Evolutionary conservation across 306 rosid species (phyloP).

Genomic region (Cucumis sativus): DNA sequence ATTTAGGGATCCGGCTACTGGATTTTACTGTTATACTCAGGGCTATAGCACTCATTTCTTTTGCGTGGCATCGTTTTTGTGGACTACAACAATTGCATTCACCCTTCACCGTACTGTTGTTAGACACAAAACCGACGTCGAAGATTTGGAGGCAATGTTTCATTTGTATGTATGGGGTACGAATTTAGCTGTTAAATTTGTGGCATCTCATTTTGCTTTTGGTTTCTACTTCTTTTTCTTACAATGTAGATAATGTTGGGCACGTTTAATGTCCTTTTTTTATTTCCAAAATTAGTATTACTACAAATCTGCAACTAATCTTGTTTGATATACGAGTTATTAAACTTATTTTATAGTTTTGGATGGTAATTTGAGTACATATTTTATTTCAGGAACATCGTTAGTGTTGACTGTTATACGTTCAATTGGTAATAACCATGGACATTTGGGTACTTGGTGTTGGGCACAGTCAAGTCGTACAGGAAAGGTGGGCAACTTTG

Average conservation of each 20-base stretch:
- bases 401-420: slow-evolving; percentile 76
- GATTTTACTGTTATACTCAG: slow-evolving; percentile 79
- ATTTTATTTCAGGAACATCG: slow-evolving; percentile 53
- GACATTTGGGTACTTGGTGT: slow-evolving; percentile 72
- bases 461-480: slow-evolving; percentile 66
- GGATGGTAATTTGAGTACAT: slow-evolving; percentile 13
- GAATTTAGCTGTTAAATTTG: slow-evolving; percentile 10
- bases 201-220: neutral
- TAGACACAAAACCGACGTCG: slow-evolving; percentile 88
- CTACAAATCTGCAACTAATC: too few relatives aligned
- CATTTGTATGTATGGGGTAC: slow-evolving; percentile 99
- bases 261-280: neutral
- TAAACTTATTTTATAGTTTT: neutral
- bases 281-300: neutral
- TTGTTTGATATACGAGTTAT: neutral
- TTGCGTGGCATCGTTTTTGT: slow-evolving; percentile 92
- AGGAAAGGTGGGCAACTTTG: slow-evolving; percentile 51
- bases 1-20: slow-evolving; percentile 85
- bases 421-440: slow-evolving; percentile 81
- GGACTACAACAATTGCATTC: slow-evolving; percentile 97
- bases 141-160: slow-evolving; percentile 91
- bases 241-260: neutral
- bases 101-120: slow-evolving; percentile 97
- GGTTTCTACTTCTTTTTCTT: neutral
- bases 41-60: slow-evolving; percentile 92